These are phyloP conservation scores for Jaminaea rosea DNA, from an alignment of 1,284 basidiomycete species.

Conservation along the genomic window DNA sequence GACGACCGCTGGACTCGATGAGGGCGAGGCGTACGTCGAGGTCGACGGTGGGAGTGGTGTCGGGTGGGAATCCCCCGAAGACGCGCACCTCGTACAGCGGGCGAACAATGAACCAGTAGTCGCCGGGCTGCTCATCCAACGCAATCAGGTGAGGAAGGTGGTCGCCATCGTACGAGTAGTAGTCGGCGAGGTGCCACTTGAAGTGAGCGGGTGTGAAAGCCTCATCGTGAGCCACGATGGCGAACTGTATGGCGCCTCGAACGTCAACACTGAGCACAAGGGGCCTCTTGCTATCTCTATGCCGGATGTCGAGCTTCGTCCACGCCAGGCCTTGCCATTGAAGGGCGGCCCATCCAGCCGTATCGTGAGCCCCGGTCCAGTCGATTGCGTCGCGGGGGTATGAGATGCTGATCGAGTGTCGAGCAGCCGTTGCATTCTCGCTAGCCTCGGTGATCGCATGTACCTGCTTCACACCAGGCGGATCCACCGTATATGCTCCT, in stretches of 20 bases:
- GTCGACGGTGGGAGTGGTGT: slow-evolving; percentile 10
- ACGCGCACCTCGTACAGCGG: slow-evolving; percentile 26
- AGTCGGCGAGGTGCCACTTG: slow-evolving; percentile 25
- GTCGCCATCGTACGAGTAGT: slow-evolving; percentile 22
- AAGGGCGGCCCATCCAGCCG: slow-evolving; percentile 19
- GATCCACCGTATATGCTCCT: neutral
- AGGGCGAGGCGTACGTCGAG: slow-evolving; percentile 17
- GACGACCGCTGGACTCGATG: neutral
- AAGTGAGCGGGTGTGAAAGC: neutral
- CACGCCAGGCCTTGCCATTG: slow-evolving; percentile 24
- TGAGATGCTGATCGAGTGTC: slow-evolving; percentile 1
- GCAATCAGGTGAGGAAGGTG: slow-evolving; percentile 7
- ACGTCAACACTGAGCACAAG: slow-evolving; percentile 11
- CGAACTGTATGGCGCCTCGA: slow-evolving; percentile 19
- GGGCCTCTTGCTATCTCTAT: slow-evolving; percentile 8
- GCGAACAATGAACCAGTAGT: slow-evolving; percentile 14
- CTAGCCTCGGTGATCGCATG: neutral
- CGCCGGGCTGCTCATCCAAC: slow-evolving; percentile 12
- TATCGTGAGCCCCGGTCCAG: slow-evolving; percentile 15
- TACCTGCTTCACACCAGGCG: neutral
- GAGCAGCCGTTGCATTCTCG: neutral
- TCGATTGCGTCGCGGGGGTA: slow-evolving; percentile 11
- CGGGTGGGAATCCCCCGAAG: slow-evolving; percentile 16
- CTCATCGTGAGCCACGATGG: slow-evolving; percentile 5
- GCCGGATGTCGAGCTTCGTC: slow-evolving; percentile 10